Base-by-base conservation (phyloP, 2,329 filamentous ascomycete genomes). In the Tricladium varicosporioides region DNA sequence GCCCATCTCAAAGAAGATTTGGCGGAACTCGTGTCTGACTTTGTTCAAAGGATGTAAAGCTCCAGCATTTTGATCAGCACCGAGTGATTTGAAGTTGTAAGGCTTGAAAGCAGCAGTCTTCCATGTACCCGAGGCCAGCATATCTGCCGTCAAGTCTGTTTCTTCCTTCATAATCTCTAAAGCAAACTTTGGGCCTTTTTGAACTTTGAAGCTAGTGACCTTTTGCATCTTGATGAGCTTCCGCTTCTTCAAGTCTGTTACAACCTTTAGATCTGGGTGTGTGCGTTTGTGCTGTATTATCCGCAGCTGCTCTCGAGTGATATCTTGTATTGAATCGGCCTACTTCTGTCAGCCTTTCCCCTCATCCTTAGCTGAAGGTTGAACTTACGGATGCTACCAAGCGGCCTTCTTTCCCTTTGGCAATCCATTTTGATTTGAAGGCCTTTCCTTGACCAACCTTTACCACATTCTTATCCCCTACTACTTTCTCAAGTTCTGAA, bases 1-100 rank as follows among this genome's bases (percentile, higher is more conserved):
- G 53, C 93, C 94, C 87, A 96, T 96, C 73, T 96, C 92, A 76
- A 99, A 97, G 85, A 99, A 99, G 72, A 99, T 97, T 71, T 94
- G 89, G 57, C 94, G 83, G 82, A 99, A 96, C 76, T 97, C 94
- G 68, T 91, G 84, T 66, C 94, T 88, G 67, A 97, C 93, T 80
- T 97, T 97, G 78, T 92, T 97, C 65, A 99, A 78, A 70, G 87
- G 85, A 70, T 81, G 88, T 70, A 82, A 74, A 13, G 84, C 81
- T 51, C 84, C 84, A 13, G 84, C 77, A 61, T 80, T 77, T 71
- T 86, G 84, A 65, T 84, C 81, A 2, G 80, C 77, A 18, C 84
- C 84, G 36, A 86, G 75, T 2, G 80, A 78, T 50, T 77, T 95
- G 77, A 90, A 90, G 72, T 91, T 91, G 74, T 90, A 90, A 40